Base-by-base conservation (phyloP, 345 rosid species). In the Melaleuca quinquenervia region DNA sequence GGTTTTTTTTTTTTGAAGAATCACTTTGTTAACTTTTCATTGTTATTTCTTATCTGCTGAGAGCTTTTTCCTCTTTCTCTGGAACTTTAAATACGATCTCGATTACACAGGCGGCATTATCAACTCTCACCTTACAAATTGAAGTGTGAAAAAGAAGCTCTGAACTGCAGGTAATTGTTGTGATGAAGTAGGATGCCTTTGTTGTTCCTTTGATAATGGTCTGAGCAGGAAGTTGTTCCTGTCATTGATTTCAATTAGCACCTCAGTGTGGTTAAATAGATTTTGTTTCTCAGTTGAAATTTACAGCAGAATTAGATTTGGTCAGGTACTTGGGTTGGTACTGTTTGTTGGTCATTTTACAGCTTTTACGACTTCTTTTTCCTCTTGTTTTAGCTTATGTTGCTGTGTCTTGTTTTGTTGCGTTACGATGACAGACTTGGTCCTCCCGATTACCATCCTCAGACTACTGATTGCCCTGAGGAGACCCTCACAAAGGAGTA, bases 391-490 rank as follows among this genome's bases (percentile, higher is more conserved):
- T 32, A 70, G 78, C 78, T 70, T 70, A 70, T 70, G 78, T 18
- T 70, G 78, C 78, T 32, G 45, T 32, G 48, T 32, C 78, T 51
- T 64, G 3, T 13, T 70, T 70, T 32, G 32, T 11, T 70, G 78
- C 45, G 18, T 70, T 70, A 32, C 7, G 3, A 36, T 70, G 24
- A 70, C 91, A 98, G 99, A 89, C 94, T 98, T 84, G 99, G 98
- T 84, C 98, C 99, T 13, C 98, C 99, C 22, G 99, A 98, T 88
- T 98, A 91, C 91, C 95, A 94, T 85, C 99, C 98, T 41, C 99
- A 95, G 85, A 92, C 95, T 84, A 93, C 93, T 82, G 92, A 87
- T 91, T 98, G 98, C 84, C 96, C 99, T 0, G 99, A 98, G 91
- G 99, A 98, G 93, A 96, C 95, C 74, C 91, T 98, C 56, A 94